A percentile compares a stretch with the other conserved stretches of the same genome.
Evolutionary conservation across 1,284 basidiomycete species (phyloP).

Genomic region (Cryptococcus maquisensis): DNA sequence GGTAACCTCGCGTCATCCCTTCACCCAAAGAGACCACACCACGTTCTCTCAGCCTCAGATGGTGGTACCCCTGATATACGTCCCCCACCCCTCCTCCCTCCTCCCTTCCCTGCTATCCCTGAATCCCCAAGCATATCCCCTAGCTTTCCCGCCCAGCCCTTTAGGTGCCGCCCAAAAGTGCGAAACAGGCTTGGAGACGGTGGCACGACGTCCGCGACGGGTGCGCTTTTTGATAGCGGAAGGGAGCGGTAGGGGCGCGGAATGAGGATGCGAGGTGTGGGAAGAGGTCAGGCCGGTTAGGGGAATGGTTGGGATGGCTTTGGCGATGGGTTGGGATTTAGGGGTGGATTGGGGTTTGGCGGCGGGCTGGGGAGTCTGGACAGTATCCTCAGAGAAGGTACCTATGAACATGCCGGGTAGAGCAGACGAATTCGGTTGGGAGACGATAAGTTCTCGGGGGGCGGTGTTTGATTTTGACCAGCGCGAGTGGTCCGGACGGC

Average conservation of each 20-base stretch:
- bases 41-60: no score
- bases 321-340: background rate
- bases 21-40: no score
- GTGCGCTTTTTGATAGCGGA: background rate
- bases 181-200: background rate
- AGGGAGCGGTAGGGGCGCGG: no score
- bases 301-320: background rate
- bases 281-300: background rate
- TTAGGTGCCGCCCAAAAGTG: slow-evolving; percentile 19
- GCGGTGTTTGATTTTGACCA: background rate
- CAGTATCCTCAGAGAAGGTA: background rate
- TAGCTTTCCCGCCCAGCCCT: slow-evolving; percentile 17
- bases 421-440: background rate
- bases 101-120: slow-evolving; percentile 20
- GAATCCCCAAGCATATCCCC: slow-evolving; percentile 22
- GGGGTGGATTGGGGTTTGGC: background rate
- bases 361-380: background rate
- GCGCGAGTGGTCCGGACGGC: background rate
- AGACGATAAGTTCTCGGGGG: background rate
- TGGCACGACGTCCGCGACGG: slow-evolving; percentile 1
- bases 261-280: no score
- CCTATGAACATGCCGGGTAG: slow-evolving; percentile 1
- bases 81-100: slow-evolving; percentile 9
- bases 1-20: no score
- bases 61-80: slow-evolving; percentile 11